Percentiles rank a stretch among this genome's conserved stretches.
Evolutionary conservation across 768 basidiomycete genomes (phyloP).

Genomic region (Calvatia gigantea): DNA sequence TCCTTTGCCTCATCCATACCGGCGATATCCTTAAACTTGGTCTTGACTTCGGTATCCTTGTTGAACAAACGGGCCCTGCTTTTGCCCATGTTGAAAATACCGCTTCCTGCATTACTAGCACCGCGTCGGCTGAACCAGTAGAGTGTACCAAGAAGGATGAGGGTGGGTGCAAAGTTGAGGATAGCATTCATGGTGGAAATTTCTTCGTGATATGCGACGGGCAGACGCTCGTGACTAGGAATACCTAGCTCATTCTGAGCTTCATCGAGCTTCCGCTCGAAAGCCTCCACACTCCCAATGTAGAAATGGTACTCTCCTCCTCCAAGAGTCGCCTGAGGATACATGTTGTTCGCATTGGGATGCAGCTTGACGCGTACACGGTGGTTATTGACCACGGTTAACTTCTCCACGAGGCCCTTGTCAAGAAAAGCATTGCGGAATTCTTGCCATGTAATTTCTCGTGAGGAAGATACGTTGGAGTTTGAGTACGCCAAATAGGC

Average conservation of each 20-base stretch:
- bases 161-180: conserved; percentile 91
- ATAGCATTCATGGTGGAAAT: conserved; percentile 78
- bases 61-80: conserved; percentile 94
- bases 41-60: conserved; percentile 91
- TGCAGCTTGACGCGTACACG: conserved; percentile 92
- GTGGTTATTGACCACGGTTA: conserved; percentile 86
- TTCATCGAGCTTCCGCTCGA: conserved; percentile 92
- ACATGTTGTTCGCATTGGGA: conserved; percentile 81
- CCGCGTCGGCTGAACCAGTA: conserved; percentile 83
- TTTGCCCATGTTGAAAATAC: conserved; percentile 97
- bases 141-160: conserved; percentile 86
- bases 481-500: conserved; percentile 66
- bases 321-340: conserved; percentile 51
- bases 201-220: conserved; percentile 96
- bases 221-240: conserved; percentile 88
- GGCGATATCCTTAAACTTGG: conserved; percentile 94
- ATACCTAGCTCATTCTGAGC: conserved; percentile 92
- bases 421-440: conserved; percentile 97
- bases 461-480: conserved; percentile 49
- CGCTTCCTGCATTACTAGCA: conserved; percentile 66
- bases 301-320: conserved; percentile 86
- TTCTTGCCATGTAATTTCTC: conserved; percentile 99
- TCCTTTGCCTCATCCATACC: conserved; percentile 99
- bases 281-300: conserved; percentile 94
- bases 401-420: conserved; percentile 92